Conservation (phyloP, 1,284 basidiomycete species). For the Cryptococcus sp. region DNA sequence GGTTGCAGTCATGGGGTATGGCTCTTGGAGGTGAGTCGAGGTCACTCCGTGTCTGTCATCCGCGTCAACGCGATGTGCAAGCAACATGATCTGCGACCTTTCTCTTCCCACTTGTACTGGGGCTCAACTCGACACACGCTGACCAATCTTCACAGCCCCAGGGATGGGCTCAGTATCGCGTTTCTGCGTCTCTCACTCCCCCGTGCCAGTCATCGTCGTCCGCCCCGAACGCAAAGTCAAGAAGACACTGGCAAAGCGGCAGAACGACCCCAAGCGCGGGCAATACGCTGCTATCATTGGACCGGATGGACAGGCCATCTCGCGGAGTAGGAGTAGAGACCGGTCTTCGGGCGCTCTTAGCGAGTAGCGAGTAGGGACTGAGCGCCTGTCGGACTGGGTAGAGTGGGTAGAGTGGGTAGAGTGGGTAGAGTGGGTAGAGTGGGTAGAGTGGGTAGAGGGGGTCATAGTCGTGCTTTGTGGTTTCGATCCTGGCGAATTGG, state of each 20-base stretch:
- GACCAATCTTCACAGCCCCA: conserved; percentile 51
- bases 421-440: no score
- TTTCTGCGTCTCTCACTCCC: conserved; percentile 84
- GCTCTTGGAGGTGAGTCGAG: conserved; percentile 57
- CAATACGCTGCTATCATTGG: conserved; percentile 60
- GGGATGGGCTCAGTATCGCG: conserved; percentile 57
- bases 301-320: conserved; percentile 39
- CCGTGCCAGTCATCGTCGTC: conserved; percentile 89
- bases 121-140: no score
- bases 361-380: conserved; percentile 18
- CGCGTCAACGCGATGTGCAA: not conserved
- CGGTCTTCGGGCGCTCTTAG: conserved; percentile 25
- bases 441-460: no score
- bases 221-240: conserved; percentile 82
- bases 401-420: no score
- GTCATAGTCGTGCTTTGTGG: no score
- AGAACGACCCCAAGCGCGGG: conserved; percentile 79
- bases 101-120: no score
- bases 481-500: no score
- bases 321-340: conserved; percentile 42
- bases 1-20: conserved; percentile 62
- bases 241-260: conserved; percentile 76
- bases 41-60: not conserved
- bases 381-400: no score
- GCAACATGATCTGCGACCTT: not conserved